Conservation (phyloP, 352 stramenopile species). For the Sclerospora graminicola region DNA sequence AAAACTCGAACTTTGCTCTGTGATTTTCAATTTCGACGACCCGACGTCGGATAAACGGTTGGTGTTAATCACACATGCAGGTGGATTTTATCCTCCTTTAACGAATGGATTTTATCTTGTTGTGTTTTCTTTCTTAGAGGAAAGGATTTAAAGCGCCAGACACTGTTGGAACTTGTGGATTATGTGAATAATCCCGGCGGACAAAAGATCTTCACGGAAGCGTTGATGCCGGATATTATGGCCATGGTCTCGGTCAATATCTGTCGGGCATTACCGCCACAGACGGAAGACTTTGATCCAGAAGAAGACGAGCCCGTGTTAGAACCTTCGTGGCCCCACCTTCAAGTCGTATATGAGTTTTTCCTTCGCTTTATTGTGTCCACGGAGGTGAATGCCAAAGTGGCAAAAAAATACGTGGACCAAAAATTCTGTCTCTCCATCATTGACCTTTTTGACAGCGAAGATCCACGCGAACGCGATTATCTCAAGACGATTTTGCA, state of each 20-base stretch:
- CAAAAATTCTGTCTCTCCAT: slow-evolving; percentile 94
- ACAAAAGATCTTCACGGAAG: slow-evolving; percentile 96
- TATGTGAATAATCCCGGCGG: slow-evolving; percentile 96
- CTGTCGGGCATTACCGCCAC: slow-evolving; percentile 87
- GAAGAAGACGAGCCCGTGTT: slow-evolving; percentile 97
- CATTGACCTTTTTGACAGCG: slow-evolving; percentile 91
- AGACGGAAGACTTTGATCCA: slow-evolving; percentile 97
- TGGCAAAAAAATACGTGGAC: slow-evolving; percentile 96
- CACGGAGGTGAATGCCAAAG: slow-evolving; percentile 95
- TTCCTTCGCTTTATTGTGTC: slow-evolving; percentile 97
- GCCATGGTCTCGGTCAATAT: slow-evolving; percentile 90
- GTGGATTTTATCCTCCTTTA: not conserved
- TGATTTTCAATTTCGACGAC: slow-evolving; percentile 97
- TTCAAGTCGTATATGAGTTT: slow-evolving; percentile 98
- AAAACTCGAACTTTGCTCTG: slow-evolving; percentile 93
- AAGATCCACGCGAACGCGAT: slow-evolving; percentile 97
- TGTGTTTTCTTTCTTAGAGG: slow-evolving; percentile 35
- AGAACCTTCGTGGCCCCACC: slow-evolving; percentile 95
- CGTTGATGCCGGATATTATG: slow-evolving; percentile 95
- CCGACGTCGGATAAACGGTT: slow-evolving; percentile 89
- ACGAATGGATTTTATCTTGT: slow-evolving; percentile 1
- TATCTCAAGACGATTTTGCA: slow-evolving; percentile 99
- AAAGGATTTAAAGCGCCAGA: slow-evolving; percentile 98
- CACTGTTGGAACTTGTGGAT: slow-evolving; percentile 97
- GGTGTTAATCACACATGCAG: not conserved